phyloP scores from a whole-genome alignment of 495 filamentous ascomycete genomes.

The Margaritispora aquatica region DNA sequence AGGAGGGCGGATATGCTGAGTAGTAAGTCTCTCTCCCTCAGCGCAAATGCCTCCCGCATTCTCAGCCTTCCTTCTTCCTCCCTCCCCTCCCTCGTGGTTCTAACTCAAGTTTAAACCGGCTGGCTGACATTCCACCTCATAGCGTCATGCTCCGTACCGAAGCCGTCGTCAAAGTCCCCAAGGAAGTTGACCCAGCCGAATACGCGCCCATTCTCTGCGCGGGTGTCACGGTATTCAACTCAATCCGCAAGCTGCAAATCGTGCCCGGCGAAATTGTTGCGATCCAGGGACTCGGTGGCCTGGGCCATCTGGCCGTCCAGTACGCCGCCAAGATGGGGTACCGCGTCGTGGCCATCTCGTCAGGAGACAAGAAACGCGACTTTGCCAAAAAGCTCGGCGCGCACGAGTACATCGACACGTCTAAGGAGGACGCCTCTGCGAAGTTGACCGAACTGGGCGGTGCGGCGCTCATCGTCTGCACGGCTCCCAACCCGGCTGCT shows the following conservation, averaged over 20 bases:
- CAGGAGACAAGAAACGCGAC: constrained; percentile 47
- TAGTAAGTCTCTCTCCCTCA: constrained; percentile 28
- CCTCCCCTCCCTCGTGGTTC: too few species aligned
- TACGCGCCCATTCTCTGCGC: constrained; percentile 66
- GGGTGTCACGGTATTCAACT: constrained; percentile 68
- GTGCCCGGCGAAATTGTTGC: constrained; percentile 52
- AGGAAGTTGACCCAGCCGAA: constrained; percentile 48
- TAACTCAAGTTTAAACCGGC: too few species aligned
- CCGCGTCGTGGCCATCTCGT: constrained; percentile 55
- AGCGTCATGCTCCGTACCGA: constrained; percentile 50
- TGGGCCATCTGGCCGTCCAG: constrained; percentile 56
- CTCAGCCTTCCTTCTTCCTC: too few species aligned
- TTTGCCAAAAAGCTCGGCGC: constrained; percentile 59
- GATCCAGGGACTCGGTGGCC: constrained; percentile 58
- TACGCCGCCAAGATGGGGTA: constrained; percentile 57
- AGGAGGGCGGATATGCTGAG: constrained; percentile 55
- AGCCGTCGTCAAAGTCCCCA: constrained; percentile 55
- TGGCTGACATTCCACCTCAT: too few species aligned
- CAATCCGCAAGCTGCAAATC: constrained; percentile 55
- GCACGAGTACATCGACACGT: constrained; percentile 59
- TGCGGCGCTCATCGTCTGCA: constrained; percentile 55
- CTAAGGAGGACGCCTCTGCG: constrained; percentile 42
- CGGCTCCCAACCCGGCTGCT: constrained; percentile 50
- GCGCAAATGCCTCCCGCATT: not conserved
- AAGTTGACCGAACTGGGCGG: constrained; percentile 53